Evolutionary conservation across 2,329 filamentous ascomycete species (phyloP).

Genomic region (Aureobasidium musti): DNA sequence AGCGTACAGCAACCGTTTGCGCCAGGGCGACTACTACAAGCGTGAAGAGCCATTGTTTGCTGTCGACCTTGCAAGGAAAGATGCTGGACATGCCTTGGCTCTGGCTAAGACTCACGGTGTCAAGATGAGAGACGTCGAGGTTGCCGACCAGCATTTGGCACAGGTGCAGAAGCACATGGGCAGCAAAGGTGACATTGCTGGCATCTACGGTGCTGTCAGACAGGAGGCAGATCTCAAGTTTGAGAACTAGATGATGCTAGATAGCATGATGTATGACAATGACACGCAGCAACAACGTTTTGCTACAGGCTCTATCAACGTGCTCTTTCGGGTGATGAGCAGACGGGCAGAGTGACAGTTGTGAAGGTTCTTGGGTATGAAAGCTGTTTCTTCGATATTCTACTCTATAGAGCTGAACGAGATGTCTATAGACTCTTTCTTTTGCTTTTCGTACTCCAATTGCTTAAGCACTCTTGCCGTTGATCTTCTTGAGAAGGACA

Average conservation of each 20-base stretch:
- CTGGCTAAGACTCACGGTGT: constrained; percentile 66
- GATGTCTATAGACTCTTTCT: constrained; percentile 6
- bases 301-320: neutral
- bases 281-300: neutral
- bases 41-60: constrained; percentile 77
- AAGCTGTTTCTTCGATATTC: constrained; percentile 2
- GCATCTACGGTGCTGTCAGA: constrained; percentile 78
- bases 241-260: constrained; percentile 48
- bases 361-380: neutral
- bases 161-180: constrained; percentile 70
- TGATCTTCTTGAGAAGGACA: constrained; percentile 67
- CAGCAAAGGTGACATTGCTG: constrained; percentile 73
- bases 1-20: constrained; percentile 74
- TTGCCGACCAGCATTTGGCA: constrained; percentile 68
- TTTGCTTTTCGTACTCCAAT: neutral
- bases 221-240: constrained; percentile 73
- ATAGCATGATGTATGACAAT: neutral
- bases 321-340: neutral
- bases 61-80: constrained; percentile 80
- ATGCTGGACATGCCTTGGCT: constrained; percentile 70
- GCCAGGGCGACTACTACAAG: constrained; percentile 72
- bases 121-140: constrained; percentile 64
- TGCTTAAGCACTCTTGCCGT: constrained; percentile 50
- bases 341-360: neutral
- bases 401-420: constrained; percentile 1